Percentiles rank a stretch among this genome's conserved stretches.
These are phyloP conservation scores for Thraustotheca clavata DNA, from an alignment of 352 stramenopile genomes.

Conservation along the genomic window DNA sequence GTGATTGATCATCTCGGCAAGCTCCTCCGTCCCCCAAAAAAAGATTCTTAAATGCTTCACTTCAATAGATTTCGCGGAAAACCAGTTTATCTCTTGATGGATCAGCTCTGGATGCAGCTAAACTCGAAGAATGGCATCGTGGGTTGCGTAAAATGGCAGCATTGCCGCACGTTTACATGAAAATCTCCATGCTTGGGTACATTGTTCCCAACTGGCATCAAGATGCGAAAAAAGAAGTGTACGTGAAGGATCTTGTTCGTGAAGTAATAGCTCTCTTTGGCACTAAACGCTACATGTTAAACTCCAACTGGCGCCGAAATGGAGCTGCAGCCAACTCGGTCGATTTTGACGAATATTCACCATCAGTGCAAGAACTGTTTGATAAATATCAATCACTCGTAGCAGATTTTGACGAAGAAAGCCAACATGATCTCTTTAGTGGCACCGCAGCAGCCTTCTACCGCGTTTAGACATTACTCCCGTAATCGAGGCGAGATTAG, in stretches of 20 bases:
- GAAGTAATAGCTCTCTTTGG: slow-evolving; percentile 49
- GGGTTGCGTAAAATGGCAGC: slow-evolving; percentile 40
- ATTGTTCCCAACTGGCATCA: slow-evolving; percentile 41
- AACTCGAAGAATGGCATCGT: slow-evolving; percentile 34
- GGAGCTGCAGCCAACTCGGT: slow-evolving; percentile 37
- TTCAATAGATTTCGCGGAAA: too few relatives aligned
- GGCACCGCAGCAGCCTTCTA: slow-evolving; percentile 19
- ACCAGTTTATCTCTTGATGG: slow-evolving; percentile 25
- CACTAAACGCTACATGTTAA: slow-evolving; percentile 45
- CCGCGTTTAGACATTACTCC: too few relatives aligned
- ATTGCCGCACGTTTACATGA: slow-evolving; percentile 47
- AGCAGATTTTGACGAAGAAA: background rate
- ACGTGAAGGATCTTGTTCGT: slow-evolving; percentile 35
- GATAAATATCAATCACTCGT: slow-evolving; percentile 17
- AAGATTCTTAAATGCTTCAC: too few relatives aligned
- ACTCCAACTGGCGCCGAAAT: slow-evolving; percentile 49
- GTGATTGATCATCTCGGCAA: slow-evolving; percentile 58
- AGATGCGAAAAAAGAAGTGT: slow-evolving; percentile 26
- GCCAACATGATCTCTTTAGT: background rate
- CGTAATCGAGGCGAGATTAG: too few relatives aligned
- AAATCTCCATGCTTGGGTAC: slow-evolving; percentile 61
- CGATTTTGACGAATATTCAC: slow-evolving; percentile 29
- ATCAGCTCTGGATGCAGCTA: slow-evolving; percentile 18
- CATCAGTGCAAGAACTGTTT: slow-evolving; percentile 20
- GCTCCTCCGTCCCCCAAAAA: slow-evolving; percentile 26